Base-by-base conservation (phyloP, 2,329 filamentous ascomycete genomes). In the Aspergillus felis region DNA sequence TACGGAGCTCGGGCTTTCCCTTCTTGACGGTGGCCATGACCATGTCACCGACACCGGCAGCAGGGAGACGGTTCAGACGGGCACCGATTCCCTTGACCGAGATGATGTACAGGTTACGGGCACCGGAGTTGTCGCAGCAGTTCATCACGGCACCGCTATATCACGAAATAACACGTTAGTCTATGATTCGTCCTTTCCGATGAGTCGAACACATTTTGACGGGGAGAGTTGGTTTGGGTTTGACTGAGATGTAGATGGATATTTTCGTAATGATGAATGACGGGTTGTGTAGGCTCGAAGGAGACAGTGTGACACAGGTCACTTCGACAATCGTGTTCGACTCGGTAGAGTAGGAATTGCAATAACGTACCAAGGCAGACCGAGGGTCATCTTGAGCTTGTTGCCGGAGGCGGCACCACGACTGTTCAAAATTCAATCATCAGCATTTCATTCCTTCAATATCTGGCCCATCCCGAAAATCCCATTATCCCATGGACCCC, bases 331-430 rank as follows among this genome's bases (percentile, higher is more conserved):
- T 58, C 50, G 55, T 53, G 53, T 54, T 60, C 53, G 56, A 50
- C 41, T 53, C 38, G 53, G 52, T 51, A 50, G 51, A 51, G 52
- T 60, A 52, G 60, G 53, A 57, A 58, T 57, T 61, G 56, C 57
- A 58, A 38, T 64, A 75, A 90, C 92, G 81, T 96, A 97, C 92
- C 96, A 92, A 83, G 94, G 94, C 76, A 99, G 92, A 97, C 91
- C 94, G 82, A 99, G 91, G 81, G 94, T 97, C 94, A 99, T 99
- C 90, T 96, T 97, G 77, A 97, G 90, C 90, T 99, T 99, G 90
- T 95, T 95, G 87, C 94, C 94, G 77, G 92, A 90, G 86, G 91
- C 89, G 90, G 89, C 90, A 87, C 91, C 84, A 76, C 85, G 82
- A 79, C 84, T 85, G 68, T 69, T 67, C 38, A 56, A 56, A 53